Conservation (phyloP, 148 eudicot species). For the Selenicereus undatus region DNA sequence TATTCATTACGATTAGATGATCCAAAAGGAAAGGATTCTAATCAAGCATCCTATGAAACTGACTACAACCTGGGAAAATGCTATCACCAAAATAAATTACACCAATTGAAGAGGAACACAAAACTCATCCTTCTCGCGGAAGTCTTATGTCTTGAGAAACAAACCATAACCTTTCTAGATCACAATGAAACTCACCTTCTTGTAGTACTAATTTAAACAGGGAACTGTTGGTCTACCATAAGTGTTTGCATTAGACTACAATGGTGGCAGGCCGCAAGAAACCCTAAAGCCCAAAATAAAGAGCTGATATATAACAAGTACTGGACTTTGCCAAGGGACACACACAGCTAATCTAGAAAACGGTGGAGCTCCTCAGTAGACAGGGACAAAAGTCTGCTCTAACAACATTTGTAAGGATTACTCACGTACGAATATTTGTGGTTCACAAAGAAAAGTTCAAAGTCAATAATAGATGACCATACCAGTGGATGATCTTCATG, state of each 20-base stretch:
- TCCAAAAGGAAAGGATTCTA: no score
- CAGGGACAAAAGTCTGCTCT: neutral
- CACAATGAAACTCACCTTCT: neutral
- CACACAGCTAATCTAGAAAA: neutral
- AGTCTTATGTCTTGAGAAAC: no score
- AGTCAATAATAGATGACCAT: conserved; percentile 12
- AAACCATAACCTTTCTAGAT: neutral
- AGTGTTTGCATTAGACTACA: neutral
- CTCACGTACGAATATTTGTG: neutral
- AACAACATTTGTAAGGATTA: neutral
- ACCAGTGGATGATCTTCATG: conserved; percentile 96
- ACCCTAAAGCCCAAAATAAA: neutral
- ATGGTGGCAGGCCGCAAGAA: neutral
- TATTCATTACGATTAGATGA: no score
- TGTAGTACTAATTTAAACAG: neutral
- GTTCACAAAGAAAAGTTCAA: neutral
- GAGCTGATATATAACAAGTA: neutral
- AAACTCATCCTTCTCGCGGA: no score
- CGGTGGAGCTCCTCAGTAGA: neutral
- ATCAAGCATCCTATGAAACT: no score
- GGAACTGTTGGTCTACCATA: no score
- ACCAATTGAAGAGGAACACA: neutral
- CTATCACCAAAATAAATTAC: no score
- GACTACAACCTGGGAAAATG: no score
- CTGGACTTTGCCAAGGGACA: neutral